Evolutionary conservation across 495 filamentous ascomycete species (phyloP).

Genomic region (Penicillium canescens): DNA sequence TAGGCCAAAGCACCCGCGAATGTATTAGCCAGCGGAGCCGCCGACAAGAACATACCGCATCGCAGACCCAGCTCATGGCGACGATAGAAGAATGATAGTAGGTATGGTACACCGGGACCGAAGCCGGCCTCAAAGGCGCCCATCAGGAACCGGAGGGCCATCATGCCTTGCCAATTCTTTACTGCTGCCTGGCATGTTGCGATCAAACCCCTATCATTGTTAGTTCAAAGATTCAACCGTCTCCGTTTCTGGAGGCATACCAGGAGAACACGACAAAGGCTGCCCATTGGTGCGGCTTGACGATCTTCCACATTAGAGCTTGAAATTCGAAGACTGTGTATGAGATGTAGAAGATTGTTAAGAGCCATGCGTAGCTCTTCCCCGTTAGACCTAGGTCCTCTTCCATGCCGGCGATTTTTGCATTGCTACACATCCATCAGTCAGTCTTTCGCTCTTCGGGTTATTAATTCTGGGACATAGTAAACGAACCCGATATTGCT

Average conservation of each 20-base stretch:
- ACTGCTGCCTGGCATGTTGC: constrained; percentile 62
- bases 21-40: constrained; percentile 77
- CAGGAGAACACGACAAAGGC: constrained; percentile 49
- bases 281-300: constrained; percentile 57
- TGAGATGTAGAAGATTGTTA: constrained; percentile 75
- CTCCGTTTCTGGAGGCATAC: constrained; percentile 26
- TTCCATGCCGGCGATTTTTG: constrained; percentile 56
- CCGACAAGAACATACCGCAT: constrained; percentile 73
- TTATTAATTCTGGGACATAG: not conserved
- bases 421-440: constrained; percentile 53
- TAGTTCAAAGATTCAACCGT: constrained; percentile 2
- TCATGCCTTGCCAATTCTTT: constrained; percentile 62
- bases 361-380: constrained; percentile 65
- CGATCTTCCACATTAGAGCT: constrained; percentile 70
- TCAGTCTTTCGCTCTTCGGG: not conserved
- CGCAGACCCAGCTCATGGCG: constrained; percentile 76
- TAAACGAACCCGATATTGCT: constrained; percentile 61
- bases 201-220: constrained; percentile 50
- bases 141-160: constrained; percentile 67
- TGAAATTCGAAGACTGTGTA: constrained; percentile 67
- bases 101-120: constrained; percentile 68
- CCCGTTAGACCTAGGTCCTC: constrained; percentile 49
- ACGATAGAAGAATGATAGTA: constrained; percentile 83
- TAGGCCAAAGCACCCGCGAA: constrained; percentile 85
- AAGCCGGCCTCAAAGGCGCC: constrained; percentile 67